Evolutionary conservation across 2,329 filamentous ascomycete species (phyloP).

Genomic region (Penicillium paneum): DNA sequence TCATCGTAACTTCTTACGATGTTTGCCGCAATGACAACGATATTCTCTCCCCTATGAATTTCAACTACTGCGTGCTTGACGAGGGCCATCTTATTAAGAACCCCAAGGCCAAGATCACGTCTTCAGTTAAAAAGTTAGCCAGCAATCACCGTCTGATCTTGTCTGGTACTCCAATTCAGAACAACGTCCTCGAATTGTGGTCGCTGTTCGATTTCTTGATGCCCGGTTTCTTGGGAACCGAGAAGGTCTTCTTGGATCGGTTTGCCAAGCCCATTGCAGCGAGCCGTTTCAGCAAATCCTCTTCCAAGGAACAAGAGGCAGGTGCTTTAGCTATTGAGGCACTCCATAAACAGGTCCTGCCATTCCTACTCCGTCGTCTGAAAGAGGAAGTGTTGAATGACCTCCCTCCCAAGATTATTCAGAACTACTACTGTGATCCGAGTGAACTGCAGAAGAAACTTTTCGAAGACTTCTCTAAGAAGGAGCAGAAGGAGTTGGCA

Average conservation of each 20-base stretch:
- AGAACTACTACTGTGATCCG: conserved; percentile 98
- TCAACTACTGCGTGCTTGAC: conserved; percentile 97
- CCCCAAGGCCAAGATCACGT: conserved; percentile 90
- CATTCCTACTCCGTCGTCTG: conserved; percentile 89
- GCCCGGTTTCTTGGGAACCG: conserved; percentile 93
- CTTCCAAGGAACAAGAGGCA: conserved; percentile 96
- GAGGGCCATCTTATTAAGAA: conserved; percentile 99
- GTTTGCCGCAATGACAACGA: conserved; percentile 97
- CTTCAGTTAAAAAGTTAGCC: conserved; percentile 81
- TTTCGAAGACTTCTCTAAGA: conserved; percentile 94
- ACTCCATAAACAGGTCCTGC: conserved; percentile 96
- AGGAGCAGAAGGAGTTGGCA: conserved; percentile 82
- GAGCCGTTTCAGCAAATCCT: conserved; percentile 92
- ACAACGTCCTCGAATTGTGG: conserved; percentile 96
- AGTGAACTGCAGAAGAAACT: conserved; percentile 92
- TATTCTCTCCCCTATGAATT: conserved; percentile 73
- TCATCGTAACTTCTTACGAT: conserved; percentile 97
- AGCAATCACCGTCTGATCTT: conserved; percentile 96
- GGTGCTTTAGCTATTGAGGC: conserved; percentile 95
- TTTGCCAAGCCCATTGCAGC: conserved; percentile 95
- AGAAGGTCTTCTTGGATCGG: conserved; percentile 94
- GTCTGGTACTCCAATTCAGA: conserved; percentile 95
- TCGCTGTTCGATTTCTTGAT: conserved; percentile 98
- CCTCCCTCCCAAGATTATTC: conserved; percentile 93
- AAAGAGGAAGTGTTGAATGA: conserved; percentile 98